Evolutionary conservation across 192 early-diverging fungal species (phyloP).

Genomic region (Umbelopsis isabellina): DNA sequence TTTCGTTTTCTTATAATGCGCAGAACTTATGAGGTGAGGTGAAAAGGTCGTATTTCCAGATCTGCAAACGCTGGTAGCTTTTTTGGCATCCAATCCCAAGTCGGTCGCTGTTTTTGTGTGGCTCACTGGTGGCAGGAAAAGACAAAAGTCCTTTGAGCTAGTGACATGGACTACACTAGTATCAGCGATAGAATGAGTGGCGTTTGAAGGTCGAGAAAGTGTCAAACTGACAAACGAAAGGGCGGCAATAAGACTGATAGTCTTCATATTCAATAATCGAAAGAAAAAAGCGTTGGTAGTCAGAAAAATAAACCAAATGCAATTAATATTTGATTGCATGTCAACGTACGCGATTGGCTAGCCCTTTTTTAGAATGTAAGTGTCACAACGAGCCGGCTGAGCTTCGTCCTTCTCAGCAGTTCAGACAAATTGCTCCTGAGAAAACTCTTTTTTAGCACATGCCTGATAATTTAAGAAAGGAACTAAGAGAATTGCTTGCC

Average conservation of each 20-base stretch:
- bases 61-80: background rate
- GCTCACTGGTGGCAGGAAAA: background rate
- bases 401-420: too few species aligned
- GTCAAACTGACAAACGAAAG: background rate
- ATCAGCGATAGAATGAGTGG: background rate
- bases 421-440: too few species aligned
- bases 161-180: background rate
- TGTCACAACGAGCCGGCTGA: too few species aligned
- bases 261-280: background rate
- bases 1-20: background rate
- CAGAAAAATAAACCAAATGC: background rate
- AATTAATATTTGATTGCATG: background rate
- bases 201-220: background rate
- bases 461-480: too few species aligned
- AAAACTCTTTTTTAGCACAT: too few species aligned
- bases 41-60: background rate
- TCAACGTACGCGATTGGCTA: background rate
- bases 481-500: too few species aligned
- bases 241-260: background rate
- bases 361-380: too few species aligned
- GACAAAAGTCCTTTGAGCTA: background rate
- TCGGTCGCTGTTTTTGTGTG: background rate
- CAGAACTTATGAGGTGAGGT: background rate
- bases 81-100: background rate
- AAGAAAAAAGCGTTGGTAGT: background rate